Evolutionary conservation across 768 basidiomycete species (phyloP).

Genomic region (Trametes cinnabarina): DNA sequence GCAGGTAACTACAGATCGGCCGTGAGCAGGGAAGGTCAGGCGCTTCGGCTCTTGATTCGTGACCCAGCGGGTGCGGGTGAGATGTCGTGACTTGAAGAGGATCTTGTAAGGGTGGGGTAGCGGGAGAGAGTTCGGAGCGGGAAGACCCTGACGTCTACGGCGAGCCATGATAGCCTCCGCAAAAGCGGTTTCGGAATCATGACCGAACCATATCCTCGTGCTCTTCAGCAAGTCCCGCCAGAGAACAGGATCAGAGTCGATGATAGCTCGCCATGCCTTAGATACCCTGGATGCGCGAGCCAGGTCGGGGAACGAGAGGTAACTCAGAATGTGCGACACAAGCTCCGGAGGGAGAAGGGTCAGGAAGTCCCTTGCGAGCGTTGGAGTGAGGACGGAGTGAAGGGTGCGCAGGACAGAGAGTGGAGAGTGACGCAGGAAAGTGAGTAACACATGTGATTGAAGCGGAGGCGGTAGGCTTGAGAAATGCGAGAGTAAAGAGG

Average conservation of each 20-base stretch:
- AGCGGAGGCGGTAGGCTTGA: slow-evolving; percentile 72
- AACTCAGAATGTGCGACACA: slow-evolving; percentile 83
- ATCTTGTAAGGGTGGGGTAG: slow-evolving; percentile 87
- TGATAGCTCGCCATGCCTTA: slow-evolving; percentile 84
- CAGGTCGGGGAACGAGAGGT: slow-evolving; percentile 77
- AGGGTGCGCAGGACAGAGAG: slow-evolving; percentile 88
- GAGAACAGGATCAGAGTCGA: slow-evolving; percentile 85
- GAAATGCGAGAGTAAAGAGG: slow-evolving; percentile 79
- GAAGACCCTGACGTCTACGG: slow-evolving; percentile 43
- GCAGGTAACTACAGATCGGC: slow-evolving; percentile 90
- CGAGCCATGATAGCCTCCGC: slow-evolving; percentile 67
- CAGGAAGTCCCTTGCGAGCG: slow-evolving; percentile 92
- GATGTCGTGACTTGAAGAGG: slow-evolving; percentile 87
- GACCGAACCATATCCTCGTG: slow-evolving; percentile 88
- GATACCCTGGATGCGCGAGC: slow-evolving; percentile 88
- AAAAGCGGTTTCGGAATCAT: slow-evolving; percentile 79
- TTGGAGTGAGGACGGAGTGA: slow-evolving; percentile 84
- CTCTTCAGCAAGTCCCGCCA: slow-evolving; percentile 86
- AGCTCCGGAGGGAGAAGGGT: slow-evolving; percentile 90
- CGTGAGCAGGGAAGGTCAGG: slow-evolving; percentile 83
- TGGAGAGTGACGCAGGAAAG: slow-evolving; percentile 87
- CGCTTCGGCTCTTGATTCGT: slow-evolving; percentile 69
- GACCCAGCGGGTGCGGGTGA: slow-evolving; percentile 80
- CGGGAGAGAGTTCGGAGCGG: slow-evolving; percentile 51
- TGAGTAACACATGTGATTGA: slow-evolving; percentile 92